Evolutionary conservation across 441 rosid genomes (phyloP), one percentile per base, ranked within the genome.

Genomic region (Brassica hybrid): DNA sequence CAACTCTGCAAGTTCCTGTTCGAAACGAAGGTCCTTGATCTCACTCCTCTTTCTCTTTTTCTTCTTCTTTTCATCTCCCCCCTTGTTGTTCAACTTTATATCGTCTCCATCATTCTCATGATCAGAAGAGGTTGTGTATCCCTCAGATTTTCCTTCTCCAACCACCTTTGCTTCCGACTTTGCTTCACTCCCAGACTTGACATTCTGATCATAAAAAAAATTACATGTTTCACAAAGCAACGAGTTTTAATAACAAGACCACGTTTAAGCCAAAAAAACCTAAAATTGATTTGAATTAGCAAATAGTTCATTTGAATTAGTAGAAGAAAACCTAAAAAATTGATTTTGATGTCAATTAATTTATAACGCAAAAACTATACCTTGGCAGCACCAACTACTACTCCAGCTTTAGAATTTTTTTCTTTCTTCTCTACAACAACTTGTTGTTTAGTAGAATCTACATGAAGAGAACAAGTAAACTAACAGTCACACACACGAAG

Each of bases 1-100:
- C 23, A 81, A 76, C 69, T 73, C 76, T 6, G 83, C 90, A 59
- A 73, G 27, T 5, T 57, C 63, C 2, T 83, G 45, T 75, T 85
- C 89, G 65, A 94, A 91, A 14, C 94, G 88, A 74, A 91, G 89
- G 72, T 94, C 98, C 1, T 66, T 82, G 4, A 83, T 81, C 52
- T 87, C 88, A 65, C 84, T 85, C 16, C 88, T 86, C 86, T 91
- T 92, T 17, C 94, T 86, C 65, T 88, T 94, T 66, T 79, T 87
- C 86, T 83, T 92, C 73, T 76, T 85, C 86, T 86, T 92, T 21
- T 80, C 89, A 41, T 73, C 78, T 61, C 58, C 68, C 5, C 23
- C 23, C 23, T 21, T 21, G 23, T 43, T 60, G 6, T 66, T 73
- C 65, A 18, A 25, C 17, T 56, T 34, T 30, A 56, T 27, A 56